Base-by-base conservation (phyloP, 345 rosid species). In the Hibiscus tridactylites region DNA sequence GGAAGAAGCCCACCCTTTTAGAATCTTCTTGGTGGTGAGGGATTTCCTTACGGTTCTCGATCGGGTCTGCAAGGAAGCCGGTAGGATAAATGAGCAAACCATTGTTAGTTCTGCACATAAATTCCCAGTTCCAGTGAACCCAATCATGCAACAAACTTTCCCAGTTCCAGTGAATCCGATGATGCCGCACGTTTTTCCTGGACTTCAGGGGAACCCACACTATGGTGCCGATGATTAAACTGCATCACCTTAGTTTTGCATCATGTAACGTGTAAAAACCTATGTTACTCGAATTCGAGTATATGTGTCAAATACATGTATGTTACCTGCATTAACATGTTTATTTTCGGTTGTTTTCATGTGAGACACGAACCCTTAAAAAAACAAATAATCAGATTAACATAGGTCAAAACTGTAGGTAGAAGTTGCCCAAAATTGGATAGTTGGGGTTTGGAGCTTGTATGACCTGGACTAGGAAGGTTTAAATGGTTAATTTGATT, bases 1-100 rank as follows among this genome's bases (percentile, higher is more conserved):
- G 84, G 99, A 96, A 85, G 98, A 96, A 84, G 95, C 97, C 17
- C 99, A 91, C 71, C 98, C 99, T 1, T 90, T 96, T 82, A 85
- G 99, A 78, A 96, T 96, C 80, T 96, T 96, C 83, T 70, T 88
- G 97, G 98, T 96, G 70, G 98, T 96, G 37, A 79, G 96, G 77
- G 99, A 95, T 85, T 95, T 95, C 71, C 90, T 95, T 4, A 80
- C 85, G 0, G 79, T 90, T 65, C 91, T 95, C 6, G 94, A 95
- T 75, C 85, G 97, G 70, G 97, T 95, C 8, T 92, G 99, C 88
- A 90, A 89, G 73, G 99, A 95, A 83, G 97, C 89, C 0, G 97
- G 96, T n/a, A 82, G 82, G 85, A 88, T 92, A 76, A 95, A 92
- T 46, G 98, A 92, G 75, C 83, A 91, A 70, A 92, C 96, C 4